Conservation (phyloP, 2,329 filamentous ascomycete species). For the Beauveria caledonica region DNA sequence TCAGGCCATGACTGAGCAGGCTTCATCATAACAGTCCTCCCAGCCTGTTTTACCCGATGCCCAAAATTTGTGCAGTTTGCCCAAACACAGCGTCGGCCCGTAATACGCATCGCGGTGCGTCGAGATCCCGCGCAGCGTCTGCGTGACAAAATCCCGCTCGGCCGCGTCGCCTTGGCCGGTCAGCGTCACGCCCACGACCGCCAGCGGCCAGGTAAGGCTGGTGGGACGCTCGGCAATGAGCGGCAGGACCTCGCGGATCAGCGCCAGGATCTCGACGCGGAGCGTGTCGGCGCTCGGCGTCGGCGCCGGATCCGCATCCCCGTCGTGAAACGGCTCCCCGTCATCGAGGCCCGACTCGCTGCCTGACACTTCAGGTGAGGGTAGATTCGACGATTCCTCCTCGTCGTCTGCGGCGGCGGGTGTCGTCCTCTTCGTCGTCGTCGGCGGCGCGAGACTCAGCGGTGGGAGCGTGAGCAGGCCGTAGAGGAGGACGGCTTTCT, state of each 20-base stretch:
- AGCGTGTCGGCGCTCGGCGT: neutral
- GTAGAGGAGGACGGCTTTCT: neutral
- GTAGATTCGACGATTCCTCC: neutral
- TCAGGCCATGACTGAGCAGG: constrained; percentile 2
- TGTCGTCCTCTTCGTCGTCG: neutral
- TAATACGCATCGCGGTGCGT: constrained; percentile 5
- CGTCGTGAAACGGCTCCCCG: neutral
- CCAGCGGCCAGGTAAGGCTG: constrained; percentile 1
- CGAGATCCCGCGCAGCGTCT: neutral
- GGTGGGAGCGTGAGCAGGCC: constrained; percentile 3
- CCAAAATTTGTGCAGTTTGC: constrained; percentile 1
- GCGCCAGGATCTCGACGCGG: neutral
- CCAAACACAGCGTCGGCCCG: neutral
- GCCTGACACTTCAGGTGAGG: neutral
- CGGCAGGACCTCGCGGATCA: neutral
- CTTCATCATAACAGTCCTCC: constrained; percentile 5
- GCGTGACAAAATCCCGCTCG: neutral
- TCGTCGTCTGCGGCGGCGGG: no score
- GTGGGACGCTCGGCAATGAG: neutral
- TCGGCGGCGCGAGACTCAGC: neutral
- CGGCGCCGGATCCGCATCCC: neutral
- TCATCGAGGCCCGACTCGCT: neutral
- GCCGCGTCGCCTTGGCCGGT: neutral
- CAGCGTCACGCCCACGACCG: neutral
- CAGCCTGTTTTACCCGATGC: constrained; percentile 1